A percentile compares a stretch with the other conserved stretches of the same genome.
These are phyloP conservation scores for Geranium brycei DNA, from an alignment of 345 rosid species.

Conservation along the genomic window DNA sequence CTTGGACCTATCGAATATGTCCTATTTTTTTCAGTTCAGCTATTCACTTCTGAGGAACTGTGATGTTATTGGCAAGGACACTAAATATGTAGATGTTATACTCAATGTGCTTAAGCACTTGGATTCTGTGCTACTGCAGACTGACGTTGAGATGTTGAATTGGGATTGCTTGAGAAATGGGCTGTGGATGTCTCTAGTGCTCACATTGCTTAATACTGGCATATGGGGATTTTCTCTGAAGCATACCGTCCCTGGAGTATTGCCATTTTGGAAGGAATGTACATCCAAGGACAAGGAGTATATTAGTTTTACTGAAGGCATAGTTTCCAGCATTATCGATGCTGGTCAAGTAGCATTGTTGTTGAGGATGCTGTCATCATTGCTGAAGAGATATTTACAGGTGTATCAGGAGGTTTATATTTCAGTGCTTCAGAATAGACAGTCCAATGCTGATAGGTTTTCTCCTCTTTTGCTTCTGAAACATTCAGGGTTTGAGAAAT, in stretches of 20 bases:
- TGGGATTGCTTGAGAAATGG: slow-evolving; percentile 82
- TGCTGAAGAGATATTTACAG: slow-evolving; percentile 42
- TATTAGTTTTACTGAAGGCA: slow-evolving; percentile 40
- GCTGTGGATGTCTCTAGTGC: slow-evolving; percentile 59
- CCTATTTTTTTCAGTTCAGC: slow-evolving; percentile 43
- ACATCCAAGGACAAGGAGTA: slow-evolving; percentile 33
- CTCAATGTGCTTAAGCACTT: slow-evolving; percentile 36
- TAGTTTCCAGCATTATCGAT: slow-evolving; percentile 41
- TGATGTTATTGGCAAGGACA: slow-evolving; percentile 28
- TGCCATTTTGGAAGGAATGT: slow-evolving; percentile 33
- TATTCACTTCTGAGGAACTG: slow-evolving; percentile 35
- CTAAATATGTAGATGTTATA: slow-evolving; percentile 29
- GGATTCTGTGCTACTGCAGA: slow-evolving; percentile 25
- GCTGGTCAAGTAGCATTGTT: slow-evolving; percentile 35
- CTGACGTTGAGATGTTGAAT: slow-evolving; percentile 42
- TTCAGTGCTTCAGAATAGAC: slow-evolving; percentile 36
- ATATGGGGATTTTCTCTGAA: slow-evolving; percentile 34
- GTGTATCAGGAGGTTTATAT: slow-evolving; percentile 63
- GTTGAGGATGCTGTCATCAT: slow-evolving; percentile 44
- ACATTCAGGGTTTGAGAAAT: slow-evolving; percentile 56
- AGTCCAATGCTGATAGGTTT: slow-evolving; percentile 26
- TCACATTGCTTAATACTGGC: slow-evolving; percentile 58
- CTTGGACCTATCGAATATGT: slow-evolving; percentile 34
- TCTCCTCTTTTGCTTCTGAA: slow-evolving; percentile 64
- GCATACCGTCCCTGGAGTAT: slow-evolving; percentile 32